Evolutionary conservation across 2,329 filamentous ascomycete genomes (phyloP).

Genomic region (Thielaviopsis ethacetica): DNA sequence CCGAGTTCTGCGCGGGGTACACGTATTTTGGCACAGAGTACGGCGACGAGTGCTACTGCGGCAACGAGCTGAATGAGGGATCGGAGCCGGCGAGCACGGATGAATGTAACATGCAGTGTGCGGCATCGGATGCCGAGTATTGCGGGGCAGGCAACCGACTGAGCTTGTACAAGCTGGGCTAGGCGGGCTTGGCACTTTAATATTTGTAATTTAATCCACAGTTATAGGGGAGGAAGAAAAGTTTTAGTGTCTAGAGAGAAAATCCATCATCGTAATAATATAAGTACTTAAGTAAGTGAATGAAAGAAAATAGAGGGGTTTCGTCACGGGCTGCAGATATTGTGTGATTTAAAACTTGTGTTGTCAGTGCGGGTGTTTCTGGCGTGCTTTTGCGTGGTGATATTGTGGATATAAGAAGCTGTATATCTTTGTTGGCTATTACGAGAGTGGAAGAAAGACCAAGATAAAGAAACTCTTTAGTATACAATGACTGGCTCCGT

Average conservation of each 20-base stretch:
- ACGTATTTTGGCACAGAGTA: constrained; percentile 23
- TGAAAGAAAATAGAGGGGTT: too few species aligned
- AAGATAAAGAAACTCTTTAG: too few species aligned
- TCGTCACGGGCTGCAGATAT: too few species aligned
- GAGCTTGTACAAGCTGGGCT: constrained; percentile 17
- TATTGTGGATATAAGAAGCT: not conserved
- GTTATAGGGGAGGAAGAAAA: too few species aligned
- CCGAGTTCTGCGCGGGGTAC: constrained; percentile 18
- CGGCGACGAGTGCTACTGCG: constrained; percentile 23
- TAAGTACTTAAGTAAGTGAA: too few species aligned
- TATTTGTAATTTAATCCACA: not conserved
- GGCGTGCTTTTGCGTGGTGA: too few species aligned
- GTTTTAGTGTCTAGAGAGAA: too few species aligned
- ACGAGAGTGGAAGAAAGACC: too few species aligned
- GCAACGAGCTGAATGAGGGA: constrained; percentile 17
- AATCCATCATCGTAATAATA: too few species aligned
- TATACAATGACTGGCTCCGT: constrained; percentile 1
- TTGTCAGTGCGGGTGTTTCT: too few species aligned
- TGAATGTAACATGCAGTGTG: constrained; percentile 27
- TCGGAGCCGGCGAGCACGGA: constrained; percentile 17
- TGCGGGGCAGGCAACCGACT: constrained; percentile 26
- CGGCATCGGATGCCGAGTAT: constrained; percentile 21
- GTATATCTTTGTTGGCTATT: too few species aligned
- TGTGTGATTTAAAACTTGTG: too few species aligned
- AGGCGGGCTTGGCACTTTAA: not conserved